phyloP scores from a whole-genome alignment of 208 protist genomes.

The Zelonia costaricensis region DNA sequence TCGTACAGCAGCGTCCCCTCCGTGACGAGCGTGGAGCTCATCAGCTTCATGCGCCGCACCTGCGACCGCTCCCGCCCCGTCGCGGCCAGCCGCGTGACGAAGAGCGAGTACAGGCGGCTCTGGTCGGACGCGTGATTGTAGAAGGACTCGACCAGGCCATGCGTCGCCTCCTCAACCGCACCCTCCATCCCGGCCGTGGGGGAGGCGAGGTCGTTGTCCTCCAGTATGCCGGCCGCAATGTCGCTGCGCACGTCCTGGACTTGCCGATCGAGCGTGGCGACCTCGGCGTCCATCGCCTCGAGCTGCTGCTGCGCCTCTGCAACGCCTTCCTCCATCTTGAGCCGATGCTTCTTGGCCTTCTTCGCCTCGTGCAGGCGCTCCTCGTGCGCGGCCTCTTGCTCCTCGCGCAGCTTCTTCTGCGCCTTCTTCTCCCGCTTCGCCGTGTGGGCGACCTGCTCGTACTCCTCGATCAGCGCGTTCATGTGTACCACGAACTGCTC shows the following conservation, averaged over 20 bases:
- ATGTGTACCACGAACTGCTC: slow-evolving; percentile 71
- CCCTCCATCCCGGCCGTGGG: slow-evolving; percentile 22
- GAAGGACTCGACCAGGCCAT: slow-evolving; percentile 65
- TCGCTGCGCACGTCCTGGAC: slow-evolving; percentile 15
- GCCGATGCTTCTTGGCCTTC: slow-evolving; percentile 79
- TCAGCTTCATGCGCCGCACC: slow-evolving; percentile 73
- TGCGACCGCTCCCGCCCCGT: slow-evolving; percentile 61
- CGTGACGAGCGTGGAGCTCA: slow-evolving; percentile 72
- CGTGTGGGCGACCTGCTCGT: slow-evolving; percentile 50
- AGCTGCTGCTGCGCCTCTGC: slow-evolving; percentile 33
- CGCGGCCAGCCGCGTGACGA: slow-evolving; percentile 56
- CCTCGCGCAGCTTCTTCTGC: slow-evolving; percentile 59
- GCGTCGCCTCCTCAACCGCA: slow-evolving; percentile 52
- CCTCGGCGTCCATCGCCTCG: slow-evolving; percentile 27
- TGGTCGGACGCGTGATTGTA: slow-evolving; percentile 59
- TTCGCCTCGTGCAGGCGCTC: slow-evolving; percentile 73
- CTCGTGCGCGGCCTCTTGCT: slow-evolving; percentile 55
- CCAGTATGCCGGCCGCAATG: not conserved
- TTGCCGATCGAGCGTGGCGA: slow-evolving; percentile 31
- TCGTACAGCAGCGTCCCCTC: slow-evolving; percentile 77
- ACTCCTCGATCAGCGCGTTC: slow-evolving; percentile 86
- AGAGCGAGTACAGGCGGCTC: slow-evolving; percentile 58
- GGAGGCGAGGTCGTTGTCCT: slow-evolving; percentile 8
- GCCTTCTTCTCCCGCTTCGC: slow-evolving; percentile 80
- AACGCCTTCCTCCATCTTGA: slow-evolving; percentile 59